phyloP scores from a whole-genome alignment of 2,329 filamentous ascomycete genomes.

The Chaetomium sp. region DNA sequence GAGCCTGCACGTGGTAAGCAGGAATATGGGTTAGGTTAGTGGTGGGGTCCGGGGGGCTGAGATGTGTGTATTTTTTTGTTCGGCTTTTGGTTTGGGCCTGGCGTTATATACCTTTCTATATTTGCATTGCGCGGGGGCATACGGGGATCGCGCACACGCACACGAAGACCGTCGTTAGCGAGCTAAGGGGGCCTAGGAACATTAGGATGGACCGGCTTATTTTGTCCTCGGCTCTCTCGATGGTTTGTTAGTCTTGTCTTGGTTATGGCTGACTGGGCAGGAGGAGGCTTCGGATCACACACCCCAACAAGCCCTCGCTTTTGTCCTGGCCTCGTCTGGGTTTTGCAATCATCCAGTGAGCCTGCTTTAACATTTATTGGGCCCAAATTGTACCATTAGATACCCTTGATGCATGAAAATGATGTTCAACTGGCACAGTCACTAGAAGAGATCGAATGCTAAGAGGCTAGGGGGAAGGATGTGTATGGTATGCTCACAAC shows the following conservation, averaged over 20 bases:
- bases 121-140: constrained; percentile 7
- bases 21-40: not conserved
- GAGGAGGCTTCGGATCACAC: too few species aligned
- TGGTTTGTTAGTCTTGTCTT: too few species aligned
- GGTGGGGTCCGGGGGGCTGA: not conserved
- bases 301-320: too few species aligned
- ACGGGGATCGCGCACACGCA: not conserved
- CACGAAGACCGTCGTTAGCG: not conserved
- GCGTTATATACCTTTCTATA: constrained; percentile 2
- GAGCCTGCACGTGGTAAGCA: too few species aligned
- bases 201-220: too few species aligned
- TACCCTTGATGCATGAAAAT: constrained; percentile 17
- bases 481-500: not conserved
- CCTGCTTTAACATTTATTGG: constrained; percentile 2
- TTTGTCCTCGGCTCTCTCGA: too few species aligned
- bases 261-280: too few species aligned
- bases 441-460: not conserved
- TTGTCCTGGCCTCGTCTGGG: too few species aligned
- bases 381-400: constrained; percentile 17
- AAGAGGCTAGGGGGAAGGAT: too few species aligned
- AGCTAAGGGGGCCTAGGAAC: too few species aligned
- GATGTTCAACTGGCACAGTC: not conserved
- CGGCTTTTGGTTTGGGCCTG: constrained; percentile 12
- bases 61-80: constrained; percentile 5
- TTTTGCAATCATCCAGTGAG: too few species aligned